phyloP scores from a whole-genome alignment of 257 asterid genomes.

The Fraxinus cuspidata region DNA sequence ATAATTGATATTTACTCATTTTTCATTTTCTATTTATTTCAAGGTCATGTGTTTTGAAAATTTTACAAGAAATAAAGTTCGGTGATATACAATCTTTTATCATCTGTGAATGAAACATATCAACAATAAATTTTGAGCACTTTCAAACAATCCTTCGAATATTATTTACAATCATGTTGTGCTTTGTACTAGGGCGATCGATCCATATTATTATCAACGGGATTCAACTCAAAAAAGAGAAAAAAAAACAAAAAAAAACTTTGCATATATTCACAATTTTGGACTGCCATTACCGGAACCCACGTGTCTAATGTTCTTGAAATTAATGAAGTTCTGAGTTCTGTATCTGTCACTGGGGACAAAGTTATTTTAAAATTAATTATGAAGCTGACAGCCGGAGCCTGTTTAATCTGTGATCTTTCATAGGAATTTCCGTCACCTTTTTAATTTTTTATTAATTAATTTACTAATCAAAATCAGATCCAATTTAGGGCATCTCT shows the following conservation, averaged over 20 bases:
- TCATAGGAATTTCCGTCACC: slow-evolving; percentile 35
- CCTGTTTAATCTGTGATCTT: slow-evolving; percentile 22
- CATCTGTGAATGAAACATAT: too few relatives aligned
- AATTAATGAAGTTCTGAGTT: not conserved
- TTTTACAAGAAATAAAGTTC: too few relatives aligned
- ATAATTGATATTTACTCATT: too few relatives aligned
- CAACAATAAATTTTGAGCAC: too few relatives aligned
- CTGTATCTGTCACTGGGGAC: slow-evolving; percentile 25
- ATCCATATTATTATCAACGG: too few relatives aligned
- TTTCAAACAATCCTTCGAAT: not conserved
- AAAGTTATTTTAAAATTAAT: slow-evolving; percentile 2
- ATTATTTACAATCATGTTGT: too few relatives aligned
- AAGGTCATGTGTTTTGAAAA: too few relatives aligned
- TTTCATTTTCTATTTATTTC: too few relatives aligned
- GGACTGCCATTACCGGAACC: not conserved
- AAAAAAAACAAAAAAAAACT: too few relatives aligned
- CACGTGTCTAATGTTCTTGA: slow-evolving; percentile 6
- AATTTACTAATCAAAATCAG: not conserved
- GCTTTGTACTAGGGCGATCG: too few relatives aligned
- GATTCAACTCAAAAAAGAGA: not conserved
- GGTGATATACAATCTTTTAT: too few relatives aligned
- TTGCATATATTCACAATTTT: slow-evolving; percentile 19
- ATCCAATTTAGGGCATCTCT: not conserved
- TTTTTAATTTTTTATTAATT: not conserved
- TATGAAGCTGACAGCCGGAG: slow-evolving; percentile 26